Conservation (phyloP, 352 stramenopile genomes). For the Pythium guiyangense region DNA sequence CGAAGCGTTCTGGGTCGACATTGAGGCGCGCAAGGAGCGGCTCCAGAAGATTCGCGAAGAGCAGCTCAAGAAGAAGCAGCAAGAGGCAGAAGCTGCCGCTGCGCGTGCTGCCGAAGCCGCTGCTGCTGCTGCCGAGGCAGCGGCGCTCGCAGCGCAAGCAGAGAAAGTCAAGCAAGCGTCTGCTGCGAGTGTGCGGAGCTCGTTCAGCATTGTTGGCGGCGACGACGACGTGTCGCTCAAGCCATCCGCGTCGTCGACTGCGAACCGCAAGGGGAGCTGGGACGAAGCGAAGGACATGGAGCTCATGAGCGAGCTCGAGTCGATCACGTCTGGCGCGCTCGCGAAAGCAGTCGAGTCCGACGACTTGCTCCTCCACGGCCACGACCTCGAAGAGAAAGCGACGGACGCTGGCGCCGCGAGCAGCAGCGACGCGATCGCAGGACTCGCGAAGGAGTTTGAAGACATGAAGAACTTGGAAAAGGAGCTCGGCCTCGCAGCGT, state of each 20-base stretch:
- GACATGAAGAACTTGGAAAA: constrained; percentile 83
- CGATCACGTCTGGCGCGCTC: constrained; percentile 55
- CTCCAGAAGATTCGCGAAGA: constrained; percentile 72
- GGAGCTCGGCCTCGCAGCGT: constrained; percentile 66
- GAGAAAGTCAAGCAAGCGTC: constrained; percentile 26
- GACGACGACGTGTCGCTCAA: constrained; percentile 50
- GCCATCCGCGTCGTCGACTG: constrained; percentile 13
- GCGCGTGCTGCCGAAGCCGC: constrained; percentile 24
- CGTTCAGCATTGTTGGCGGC: constrained; percentile 70
- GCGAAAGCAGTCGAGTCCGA: constrained; percentile 33
- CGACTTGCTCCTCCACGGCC: constrained; percentile 15
- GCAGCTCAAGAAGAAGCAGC: constrained; percentile 61
- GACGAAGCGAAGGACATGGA: constrained; percentile 84
- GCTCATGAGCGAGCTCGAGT: constrained; percentile 84
- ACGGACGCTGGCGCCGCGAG: constrained; percentile 5
- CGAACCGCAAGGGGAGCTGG: constrained; percentile 73
- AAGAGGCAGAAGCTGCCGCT: constrained; percentile 41
- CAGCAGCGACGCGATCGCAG: constrained; percentile 33
- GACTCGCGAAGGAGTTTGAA: constrained; percentile 65
- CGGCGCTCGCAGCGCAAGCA: constrained; percentile 28
- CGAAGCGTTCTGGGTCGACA: constrained; percentile 83
- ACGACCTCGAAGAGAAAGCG: constrained; percentile 44
- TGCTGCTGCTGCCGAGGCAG: constrained; percentile 31
- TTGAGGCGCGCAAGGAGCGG: constrained; percentile 71
- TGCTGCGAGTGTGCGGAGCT: constrained; percentile 32